Percentiles rank a stretch among this genome's conserved stretches.
Evolutionary conservation across 2,329 filamentous ascomycete species (phyloP).

Genomic region (Aureobasidium pullulans): DNA sequence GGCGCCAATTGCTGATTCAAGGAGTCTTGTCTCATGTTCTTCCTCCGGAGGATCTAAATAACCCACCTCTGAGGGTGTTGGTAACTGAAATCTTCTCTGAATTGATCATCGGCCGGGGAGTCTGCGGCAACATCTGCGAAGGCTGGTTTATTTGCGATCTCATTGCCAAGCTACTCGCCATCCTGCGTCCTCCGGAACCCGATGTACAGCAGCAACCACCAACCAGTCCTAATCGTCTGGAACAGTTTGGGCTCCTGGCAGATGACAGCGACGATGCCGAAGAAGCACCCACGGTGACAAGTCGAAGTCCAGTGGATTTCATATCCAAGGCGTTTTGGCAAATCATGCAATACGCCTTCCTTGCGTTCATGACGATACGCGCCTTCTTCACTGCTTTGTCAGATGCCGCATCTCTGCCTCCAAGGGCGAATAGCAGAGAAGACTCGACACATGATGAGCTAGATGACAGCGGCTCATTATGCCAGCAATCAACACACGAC

Average conservation of each 20-base stretch:
- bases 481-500: conserved; percentile 14
- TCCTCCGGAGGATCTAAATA: conserved; percentile 87
- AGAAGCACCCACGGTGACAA: background rate
- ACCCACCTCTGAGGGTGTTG: conserved; percentile 73
- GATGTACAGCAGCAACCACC: conserved; percentile 19
- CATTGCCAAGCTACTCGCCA: conserved; percentile 61
- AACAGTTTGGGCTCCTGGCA: conserved; percentile 50
- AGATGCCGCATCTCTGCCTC: conserved; percentile 60
- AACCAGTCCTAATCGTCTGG: conserved; percentile 38
- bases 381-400: conserved; percentile 57
- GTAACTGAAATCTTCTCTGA: conserved; percentile 85
- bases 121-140: conserved; percentile 74
- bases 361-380: conserved; percentile 50
- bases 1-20: conserved; percentile 82
- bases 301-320: background rate
- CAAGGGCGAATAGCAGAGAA: conserved; percentile 33
- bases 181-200: conserved; percentile 23
- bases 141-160: conserved; percentile 85
- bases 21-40: conserved; percentile 75
- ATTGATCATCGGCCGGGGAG: conserved; percentile 74
- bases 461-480: background rate
- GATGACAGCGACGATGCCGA: conserved; percentile 17
- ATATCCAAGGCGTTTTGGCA: conserved; percentile 33
- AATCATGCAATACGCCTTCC: conserved; percentile 44
- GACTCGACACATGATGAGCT: background rate